phyloP scores from a whole-genome alignment of 2,329 filamentous ascomycete genomes.

The Exophiala dermatitidis region DNA sequence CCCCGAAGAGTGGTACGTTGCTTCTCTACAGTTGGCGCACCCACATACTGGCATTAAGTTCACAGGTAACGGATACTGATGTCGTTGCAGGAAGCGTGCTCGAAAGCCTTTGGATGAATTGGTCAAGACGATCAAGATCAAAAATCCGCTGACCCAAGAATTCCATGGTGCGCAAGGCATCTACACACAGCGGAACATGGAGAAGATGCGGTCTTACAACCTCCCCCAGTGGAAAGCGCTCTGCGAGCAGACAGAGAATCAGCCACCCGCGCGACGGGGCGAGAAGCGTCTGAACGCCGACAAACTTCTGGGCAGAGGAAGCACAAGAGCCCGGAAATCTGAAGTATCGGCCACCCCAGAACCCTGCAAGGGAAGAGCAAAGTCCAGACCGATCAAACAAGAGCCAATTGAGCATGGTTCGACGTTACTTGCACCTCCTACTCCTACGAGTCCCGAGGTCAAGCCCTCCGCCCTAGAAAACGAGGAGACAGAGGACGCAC shows the following conservation, averaged over 20 bases:
- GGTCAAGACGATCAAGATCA: constrained; percentile 85
- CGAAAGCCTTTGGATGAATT: constrained; percentile 62
- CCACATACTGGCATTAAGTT: not conserved
- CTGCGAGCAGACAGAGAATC: constrained; percentile 90
- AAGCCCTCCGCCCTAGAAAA: constrained; percentile 34
- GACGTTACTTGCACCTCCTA: constrained; percentile 44
- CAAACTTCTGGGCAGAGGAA: constrained; percentile 24
- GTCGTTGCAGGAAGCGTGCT: constrained; percentile 19
- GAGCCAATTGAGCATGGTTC: constrained; percentile 36
- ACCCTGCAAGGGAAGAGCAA: constrained; percentile 34
- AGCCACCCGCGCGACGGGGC: constrained; percentile 84
- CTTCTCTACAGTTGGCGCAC: not conserved
- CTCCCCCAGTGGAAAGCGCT: constrained; percentile 91
- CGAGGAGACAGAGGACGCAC: constrained; percentile 27
- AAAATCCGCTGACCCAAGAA: constrained; percentile 96
- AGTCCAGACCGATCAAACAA: constrained; percentile 35
- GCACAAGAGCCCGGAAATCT: constrained; percentile 40
- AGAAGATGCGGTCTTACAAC: constrained; percentile 94
- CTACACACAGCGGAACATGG: constrained; percentile 93
- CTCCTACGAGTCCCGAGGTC: constrained; percentile 45
- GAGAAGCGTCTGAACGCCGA: constrained; percentile 36
- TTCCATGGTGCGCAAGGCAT: constrained; percentile 94
- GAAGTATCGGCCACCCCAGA: constrained; percentile 35
- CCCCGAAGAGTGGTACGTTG: constrained; percentile 76
- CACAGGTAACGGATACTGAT: not conserved